Conservation (phyloP, 192 early-diverging fungal species). For the Coemansia sp. region DNA sequence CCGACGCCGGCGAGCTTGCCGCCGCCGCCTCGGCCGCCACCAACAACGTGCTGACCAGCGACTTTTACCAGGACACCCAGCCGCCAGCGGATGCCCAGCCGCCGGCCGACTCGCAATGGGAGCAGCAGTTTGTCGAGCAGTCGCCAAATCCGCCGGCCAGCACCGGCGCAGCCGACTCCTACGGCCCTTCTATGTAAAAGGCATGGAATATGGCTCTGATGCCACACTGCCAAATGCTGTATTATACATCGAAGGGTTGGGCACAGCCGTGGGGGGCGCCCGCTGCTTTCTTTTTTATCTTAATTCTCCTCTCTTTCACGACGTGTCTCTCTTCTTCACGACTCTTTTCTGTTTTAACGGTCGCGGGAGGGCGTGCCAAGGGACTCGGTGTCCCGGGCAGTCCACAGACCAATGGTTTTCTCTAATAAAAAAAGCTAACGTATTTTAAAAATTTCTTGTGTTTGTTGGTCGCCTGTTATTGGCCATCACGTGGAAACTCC, state of each 20-base stretch:
- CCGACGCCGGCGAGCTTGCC: slow-evolving; percentile 2
- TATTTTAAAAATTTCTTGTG: background rate
- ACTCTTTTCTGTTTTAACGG: background rate
- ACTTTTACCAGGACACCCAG: background rate
- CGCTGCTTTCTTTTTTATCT: background rate
- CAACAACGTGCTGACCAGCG: slow-evolving; percentile 7
- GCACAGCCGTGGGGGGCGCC: too few relatives aligned
- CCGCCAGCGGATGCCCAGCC: background rate
- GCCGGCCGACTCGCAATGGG: background rate
- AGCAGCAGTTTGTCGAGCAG: background rate
- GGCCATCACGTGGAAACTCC: background rate
- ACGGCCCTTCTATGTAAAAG: background rate
- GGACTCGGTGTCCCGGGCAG: too few relatives aligned
- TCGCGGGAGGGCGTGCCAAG: too few relatives aligned
- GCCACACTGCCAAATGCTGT: background rate
- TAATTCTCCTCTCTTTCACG: background rate
- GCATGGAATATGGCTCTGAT: background rate
- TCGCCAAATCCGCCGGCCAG: too few relatives aligned
- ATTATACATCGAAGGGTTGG: slow-evolving; percentile 2
- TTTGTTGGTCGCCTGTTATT: background rate
- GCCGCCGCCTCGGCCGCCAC: slow-evolving; percentile 5
- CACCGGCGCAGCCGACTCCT: background rate
- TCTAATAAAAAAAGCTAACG: background rate
- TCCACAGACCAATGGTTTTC: too few relatives aligned
- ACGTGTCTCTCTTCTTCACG: slow-evolving; percentile 1